These are phyloP conservation scores for Ramichloridium luteum DNA, from an alignment of 2,329 filamentous ascomycete genomes.

Conservation along the genomic window DNA sequence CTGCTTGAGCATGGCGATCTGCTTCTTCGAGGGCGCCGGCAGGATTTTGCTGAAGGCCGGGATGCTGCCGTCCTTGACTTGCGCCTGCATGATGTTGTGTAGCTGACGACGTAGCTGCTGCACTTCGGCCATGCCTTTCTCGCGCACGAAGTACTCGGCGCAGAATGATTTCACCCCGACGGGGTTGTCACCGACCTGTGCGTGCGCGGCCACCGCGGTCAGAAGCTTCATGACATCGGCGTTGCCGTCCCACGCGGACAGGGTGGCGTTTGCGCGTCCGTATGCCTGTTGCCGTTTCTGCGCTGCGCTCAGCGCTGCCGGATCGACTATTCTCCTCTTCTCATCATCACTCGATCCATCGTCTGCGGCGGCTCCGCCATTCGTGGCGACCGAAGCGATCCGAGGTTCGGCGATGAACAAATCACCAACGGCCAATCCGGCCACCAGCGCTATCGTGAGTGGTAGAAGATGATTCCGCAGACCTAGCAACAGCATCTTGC, in stretches of 20 bases:
- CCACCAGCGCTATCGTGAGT: conserved; percentile 79
- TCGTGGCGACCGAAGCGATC: conserved; percentile 42
- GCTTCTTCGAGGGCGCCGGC: conserved; percentile 50
- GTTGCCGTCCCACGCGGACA: conserved; percentile 67
- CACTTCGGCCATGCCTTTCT: conserved; percentile 78
- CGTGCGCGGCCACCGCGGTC: conserved; percentile 77
- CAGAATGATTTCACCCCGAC: conserved; percentile 47
- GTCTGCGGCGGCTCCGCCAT: conserved; percentile 26
- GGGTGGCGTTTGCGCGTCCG: conserved; percentile 63
- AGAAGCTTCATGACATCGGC: conserved; percentile 86
- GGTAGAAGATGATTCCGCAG: conserved; percentile 70
- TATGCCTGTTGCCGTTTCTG: conserved; percentile 52
- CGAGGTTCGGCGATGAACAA: conserved; percentile 76
- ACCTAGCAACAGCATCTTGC: conserved; percentile 82
- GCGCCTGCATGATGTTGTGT: conserved; percentile 56
- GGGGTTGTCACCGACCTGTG: conserved; percentile 43
- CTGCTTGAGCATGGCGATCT: conserved; percentile 68
- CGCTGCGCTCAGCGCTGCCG: conserved; percentile 47
- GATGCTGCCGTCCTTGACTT: conserved; percentile 9
- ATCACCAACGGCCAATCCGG: conserved; percentile 77
- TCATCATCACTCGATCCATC: conserved; percentile 29
- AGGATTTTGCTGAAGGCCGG: conserved; percentile 28
- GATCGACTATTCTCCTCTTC: conserved; percentile 36
- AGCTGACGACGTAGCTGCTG: conserved; percentile 74
- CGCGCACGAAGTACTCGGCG: conserved; percentile 68